Evolutionary conservation across 2,329 filamentous ascomycete species (phyloP), one percentile per base, ranked within the genome.

Genomic region (Trichoderma koningiopsis): DNA sequence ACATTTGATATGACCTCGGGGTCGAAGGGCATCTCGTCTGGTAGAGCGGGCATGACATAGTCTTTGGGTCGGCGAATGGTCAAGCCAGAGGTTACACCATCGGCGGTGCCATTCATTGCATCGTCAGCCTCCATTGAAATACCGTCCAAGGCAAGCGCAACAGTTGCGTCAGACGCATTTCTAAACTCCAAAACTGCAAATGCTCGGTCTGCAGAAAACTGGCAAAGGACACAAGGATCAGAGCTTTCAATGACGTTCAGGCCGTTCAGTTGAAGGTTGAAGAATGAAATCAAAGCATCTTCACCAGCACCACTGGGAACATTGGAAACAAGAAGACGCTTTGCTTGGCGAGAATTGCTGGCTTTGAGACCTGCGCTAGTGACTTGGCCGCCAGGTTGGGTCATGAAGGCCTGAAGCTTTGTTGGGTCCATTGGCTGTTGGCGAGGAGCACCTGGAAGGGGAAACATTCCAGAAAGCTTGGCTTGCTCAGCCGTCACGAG

Each of bases 391-490:
- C 88, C 89, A 16, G 95, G 92, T 77, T 96, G 94, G 79, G 92
- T 94, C 89, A 97, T 96, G 80, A 99, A 97, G 27, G 95, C 94
- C 79, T 97, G 94, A 59, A 99, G 86, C 80, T 95, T 95, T 75
- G 89, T 92, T 19, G 95, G 94, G 75, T 99, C 96, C 91, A 98
- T 96, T 40, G 93, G 91, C 77, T 97, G 94, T 79, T 97, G 94
- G 74, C 96, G 90, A 67, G 96, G 96, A 71, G 96, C 96, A 73
- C 96, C 96, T 4, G 96, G 96, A 57, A 99, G 88, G 71, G 96
- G 94, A 84, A 99, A 99, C 96, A 99, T 97, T 83, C 95, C 91
- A 73, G 96, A 99, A 56, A 99, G 87, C 84, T 99, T 99, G 62
- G 96, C 96, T 80, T 99, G 96, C 81, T 99, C 96, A 27, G 96